Evolutionary conservation across 768 basidiomycete genomes (phyloP).

Genomic region (Pleurotus platypus): DNA sequence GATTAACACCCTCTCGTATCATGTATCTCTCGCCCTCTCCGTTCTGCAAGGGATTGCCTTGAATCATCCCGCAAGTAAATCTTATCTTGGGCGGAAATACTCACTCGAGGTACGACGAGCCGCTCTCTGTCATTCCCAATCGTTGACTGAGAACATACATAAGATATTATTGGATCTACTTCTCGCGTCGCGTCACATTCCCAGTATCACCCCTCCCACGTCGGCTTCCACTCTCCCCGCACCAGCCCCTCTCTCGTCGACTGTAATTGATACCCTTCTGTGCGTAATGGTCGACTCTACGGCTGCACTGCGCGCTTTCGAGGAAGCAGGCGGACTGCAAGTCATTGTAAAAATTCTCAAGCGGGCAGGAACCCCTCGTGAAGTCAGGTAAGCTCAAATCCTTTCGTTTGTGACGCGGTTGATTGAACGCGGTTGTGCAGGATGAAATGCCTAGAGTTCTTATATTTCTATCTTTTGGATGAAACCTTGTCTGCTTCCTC

Average conservation of each 20-base stretch:
- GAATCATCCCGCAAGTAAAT: constrained; percentile 65
- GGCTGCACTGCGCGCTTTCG: constrained; percentile 70
- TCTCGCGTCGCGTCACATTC: constrained; percentile 62
- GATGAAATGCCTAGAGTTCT: constrained; percentile 94
- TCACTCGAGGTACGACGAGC: constrained; percentile 56
- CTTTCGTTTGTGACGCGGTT: not conserved
- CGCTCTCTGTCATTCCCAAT: not conserved
- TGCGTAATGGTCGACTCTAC: constrained; percentile 89
- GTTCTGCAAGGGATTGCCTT: constrained; percentile 77
- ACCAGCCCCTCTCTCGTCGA: constrained; percentile 57
- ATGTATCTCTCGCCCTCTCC: constrained; percentile 56
- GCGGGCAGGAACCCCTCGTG: constrained; percentile 78
- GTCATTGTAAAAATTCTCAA: constrained; percentile 86
- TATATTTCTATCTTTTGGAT: constrained; percentile 89
- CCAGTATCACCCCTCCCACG: constrained; percentile 15
- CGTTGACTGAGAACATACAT: not conserved
- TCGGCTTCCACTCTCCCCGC: constrained; percentile 13
- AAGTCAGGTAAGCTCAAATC: constrained; percentile 63
- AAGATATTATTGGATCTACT: constrained; percentile 75
- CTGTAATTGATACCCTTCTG: constrained; percentile 78
- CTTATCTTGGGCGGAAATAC: constrained; percentile 63
- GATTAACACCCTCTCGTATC: constrained; percentile 41
- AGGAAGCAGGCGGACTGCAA: constrained; percentile 73
- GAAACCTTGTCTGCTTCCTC: constrained; percentile 16
- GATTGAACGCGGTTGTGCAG: constrained; percentile 32